Percentiles rank a stretch among this genome's conserved stretches.
Evolutionary conservation across 169 alveolate genomes (phyloP).

Genomic region (Plasmodium gallinaceum): DNA sequence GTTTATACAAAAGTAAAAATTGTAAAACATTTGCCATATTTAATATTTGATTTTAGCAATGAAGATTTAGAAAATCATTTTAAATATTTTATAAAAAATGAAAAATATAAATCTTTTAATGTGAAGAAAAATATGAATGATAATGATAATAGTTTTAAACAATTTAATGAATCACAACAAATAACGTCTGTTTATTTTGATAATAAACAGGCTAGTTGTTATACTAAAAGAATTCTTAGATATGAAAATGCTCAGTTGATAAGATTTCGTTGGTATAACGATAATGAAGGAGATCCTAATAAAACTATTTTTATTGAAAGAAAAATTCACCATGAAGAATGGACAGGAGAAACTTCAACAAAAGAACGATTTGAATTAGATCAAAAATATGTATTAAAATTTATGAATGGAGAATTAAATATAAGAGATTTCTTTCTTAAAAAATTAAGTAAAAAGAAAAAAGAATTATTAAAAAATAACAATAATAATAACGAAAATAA

Average conservation of each 20-base stretch:
- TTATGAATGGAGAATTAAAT: conserved; percentile 77
- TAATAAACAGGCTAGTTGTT: conserved; percentile 80
- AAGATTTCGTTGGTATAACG: conserved; percentile 87
- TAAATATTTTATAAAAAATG: conserved; percentile 57
- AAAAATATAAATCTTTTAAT: conserved; percentile 10
- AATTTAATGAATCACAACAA: conserved; percentile 82
- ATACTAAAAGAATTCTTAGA: conserved; percentile 81
- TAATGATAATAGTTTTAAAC: conserved; percentile 14
- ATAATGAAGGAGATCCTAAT: conserved; percentile 81
- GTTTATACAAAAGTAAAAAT: conserved; percentile 84
- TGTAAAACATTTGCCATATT: conserved; percentile 84
- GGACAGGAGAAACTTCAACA: conserved; percentile 87
- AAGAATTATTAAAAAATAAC: not conserved
- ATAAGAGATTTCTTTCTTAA: conserved; percentile 38
- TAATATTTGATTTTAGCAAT: conserved; percentile 84
- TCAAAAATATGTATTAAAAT: conserved; percentile 79
- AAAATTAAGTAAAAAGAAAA: conserved; percentile 39
- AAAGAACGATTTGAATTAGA: conserved; percentile 85
- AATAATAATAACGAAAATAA: too few relatives aligned
- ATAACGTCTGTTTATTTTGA: conserved; percentile 86
- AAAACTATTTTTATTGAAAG: conserved; percentile 79
- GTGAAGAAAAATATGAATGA: not conserved
- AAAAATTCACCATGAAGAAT: conserved; percentile 88
- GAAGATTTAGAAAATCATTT: conserved; percentile 80
- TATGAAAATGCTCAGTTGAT: conserved; percentile 86